Evolutionary conservation across 2,329 filamentous ascomycete genomes (phyloP).

Genomic region (Cephalotrichum gorgonifer): DNA sequence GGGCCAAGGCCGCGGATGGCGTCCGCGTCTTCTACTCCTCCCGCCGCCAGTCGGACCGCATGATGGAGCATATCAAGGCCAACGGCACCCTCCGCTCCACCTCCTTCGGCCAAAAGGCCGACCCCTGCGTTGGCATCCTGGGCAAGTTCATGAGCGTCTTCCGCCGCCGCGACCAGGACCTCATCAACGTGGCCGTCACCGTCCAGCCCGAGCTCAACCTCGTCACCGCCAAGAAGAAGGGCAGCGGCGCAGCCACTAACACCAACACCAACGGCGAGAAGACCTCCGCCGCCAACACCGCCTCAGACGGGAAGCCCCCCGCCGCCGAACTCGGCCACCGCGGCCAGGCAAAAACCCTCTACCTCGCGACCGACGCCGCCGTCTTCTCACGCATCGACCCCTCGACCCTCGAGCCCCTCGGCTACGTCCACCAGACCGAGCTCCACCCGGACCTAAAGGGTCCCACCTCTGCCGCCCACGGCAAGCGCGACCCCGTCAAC

Average conservation of each 20-base stretch:
- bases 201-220: slow-evolving; percentile 40
- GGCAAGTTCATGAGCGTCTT: slow-evolving; percentile 60
- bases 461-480: slow-evolving; percentile 58
- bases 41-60: slow-evolving; percentile 52
- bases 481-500: slow-evolving; percentile 57
- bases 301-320: slow-evolving; percentile 5
- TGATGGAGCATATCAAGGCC: slow-evolving; percentile 49
- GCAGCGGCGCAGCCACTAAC: too few relatives aligned
- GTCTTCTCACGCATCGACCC: slow-evolving; percentile 54
- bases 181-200: slow-evolving; percentile 55
- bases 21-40: slow-evolving; percentile 59
- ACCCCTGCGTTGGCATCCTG: slow-evolving; percentile 66
- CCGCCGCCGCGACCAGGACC: slow-evolving; percentile 16
- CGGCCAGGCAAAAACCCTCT: slow-evolving; percentile 34
- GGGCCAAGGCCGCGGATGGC: slow-evolving; percentile 5
- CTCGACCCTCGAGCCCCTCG: slow-evolving; percentile 61
- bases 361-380: slow-evolving; percentile 45
- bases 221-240: not conserved
- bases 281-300: slow-evolving; percentile 7
- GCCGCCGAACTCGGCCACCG: slow-evolving; percentile 21
- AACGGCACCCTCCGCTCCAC: slow-evolving; percentile 45
- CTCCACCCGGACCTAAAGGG: slow-evolving; percentile 63
- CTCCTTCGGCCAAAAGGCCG: slow-evolving; percentile 60
- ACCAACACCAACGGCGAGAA: not conserved
- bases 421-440: slow-evolving; percentile 44